Evolutionary conservation across 306 rosid genomes (phyloP), one percentile per base, ranked within the genome.

Genomic region (Rosa multiflora): DNA sequence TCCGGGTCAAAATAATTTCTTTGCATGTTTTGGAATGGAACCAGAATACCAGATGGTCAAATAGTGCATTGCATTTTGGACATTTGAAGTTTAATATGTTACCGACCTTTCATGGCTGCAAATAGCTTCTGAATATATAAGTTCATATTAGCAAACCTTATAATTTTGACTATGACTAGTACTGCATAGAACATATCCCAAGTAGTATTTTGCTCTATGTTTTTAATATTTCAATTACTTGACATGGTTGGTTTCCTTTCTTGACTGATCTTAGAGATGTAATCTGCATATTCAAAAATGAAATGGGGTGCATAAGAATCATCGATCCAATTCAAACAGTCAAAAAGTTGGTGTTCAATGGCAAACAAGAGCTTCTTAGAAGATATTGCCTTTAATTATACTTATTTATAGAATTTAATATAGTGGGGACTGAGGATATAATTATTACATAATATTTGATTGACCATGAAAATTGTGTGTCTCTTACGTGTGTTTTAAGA

Each of bases 111-210:
- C 6, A 59, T 23, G 35, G 35, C 66, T 1, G 14, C 35, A 21
- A 58, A 9, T 9, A 7, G 32, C 5, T 21, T 56, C 1, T 2
- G 13, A 21, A 23, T n/a, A 21, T 58, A 21, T 55, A 55, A 20
- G 62, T 20, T 20, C 29, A 3, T 23, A 15, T 72, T 1, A 35
- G 42, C 42, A 5, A 29, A 8, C 64, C 15, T 11, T 32, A 37
- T 40, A 21, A 40, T 11, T 74, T 74, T 74, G 77, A 74, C 40
- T 20, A 52, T 10, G 35, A 70, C 9, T 73, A 39, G 18, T 40
- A 37, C 3, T 17, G 42, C 40, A 14, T 42, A 11, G 10, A 23
- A 17, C 51, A 37, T 52, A 26, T 72, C 46, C 63, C 3, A 12
- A 20, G 21, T 21, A 21, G 11, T 21, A 46, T 26, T 74, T 61